Evolutionary conservation across 148 eudicot species (phyloP), one percentile per base, ranked within the genome.

Genomic region (Amaranthus palmeri): DNA sequence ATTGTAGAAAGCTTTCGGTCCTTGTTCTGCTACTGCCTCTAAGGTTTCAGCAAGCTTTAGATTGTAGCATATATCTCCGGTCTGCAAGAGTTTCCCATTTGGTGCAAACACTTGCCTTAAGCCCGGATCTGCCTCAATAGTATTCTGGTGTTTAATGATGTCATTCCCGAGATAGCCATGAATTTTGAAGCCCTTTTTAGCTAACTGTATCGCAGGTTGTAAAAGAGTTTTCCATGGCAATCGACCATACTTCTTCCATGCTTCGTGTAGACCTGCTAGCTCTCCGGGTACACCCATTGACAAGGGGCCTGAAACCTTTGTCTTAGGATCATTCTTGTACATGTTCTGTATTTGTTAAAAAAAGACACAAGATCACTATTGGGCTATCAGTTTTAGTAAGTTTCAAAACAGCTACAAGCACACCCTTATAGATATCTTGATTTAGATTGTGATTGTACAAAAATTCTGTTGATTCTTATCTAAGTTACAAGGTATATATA

Each of bases 261-360:
- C 93, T 74, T 82, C 77, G 61, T 91, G 86, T 25, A 95, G 96
- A 43, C 95, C 97, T 64, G 97, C 97, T 75, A 91, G 71, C 81
- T 91, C 97, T 6, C 95, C 90, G 0, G 97, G 98, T 44, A 91
- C 93, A 1, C 92, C 98, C 81, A 85, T 85, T 36, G 98, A 83
- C 60, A 95, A 73, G n/a, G 93, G 87, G 59, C 98, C 98, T 4
- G 15, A 1, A 45, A 14, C 62, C 78, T 91, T 91, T 44, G 91
- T 75, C 11, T 42, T 44, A 4, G 82, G 80, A 70, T 84, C 74
- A 51, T 80, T 73, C 61, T 72, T 82, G 67, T 91, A 91, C 97
- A 89, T 91, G 83, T 84, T 72, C 97, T 91, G 89, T 81, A 69
- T 74, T 74, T 43, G 53, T 74, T 18, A 45, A 15, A 54, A 53